Base-by-base conservation (phyloP, 2,329 filamentous ascomycete species). In the Chrysosporium keratinophilum region DNA sequence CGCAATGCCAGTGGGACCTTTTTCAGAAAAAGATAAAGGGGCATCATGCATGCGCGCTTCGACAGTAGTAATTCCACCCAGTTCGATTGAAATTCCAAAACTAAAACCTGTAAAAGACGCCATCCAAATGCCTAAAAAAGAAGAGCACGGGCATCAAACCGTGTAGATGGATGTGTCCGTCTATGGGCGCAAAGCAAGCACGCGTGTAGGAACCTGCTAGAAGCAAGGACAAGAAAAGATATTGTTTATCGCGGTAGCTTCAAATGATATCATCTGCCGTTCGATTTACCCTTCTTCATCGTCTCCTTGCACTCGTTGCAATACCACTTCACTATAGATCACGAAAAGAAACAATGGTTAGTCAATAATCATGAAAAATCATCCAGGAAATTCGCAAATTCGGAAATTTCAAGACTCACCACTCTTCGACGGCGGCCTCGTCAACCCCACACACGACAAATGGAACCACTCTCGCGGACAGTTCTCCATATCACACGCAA, bases 391-490 rank as follows among this genome's bases (percentile, higher is more conserved):
- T n/a, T n/a, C n/a, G n/a, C n/a, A n/a, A n/a, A n/a, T n/a, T n/a
- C n/a, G n/a, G n/a, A n/a, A n/a, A n/a, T n/a, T n/a, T n/a, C n/a
- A n/a, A n/a, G n/a, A 79, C 82, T 75, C 71, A 87, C 84, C 80
- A 69, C 84, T 88, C 58, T 82, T 81, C 55, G 80, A 83, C n/a
- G 87, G 87, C 50, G 87, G 85, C 56, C 85, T 85, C 62, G 84
- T 85, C 62, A 93, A 70, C 23, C 87, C 87, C 31, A 88, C 87
- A 67, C 87, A 93, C 48, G 83, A 84, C 48, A 93, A 71, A 74
- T 90, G 87, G 73, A 90, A 91, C 87, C 87, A 90, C 69, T 90
- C 86, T 57, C 81, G 78, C 60, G 80, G 78, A 69, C 87, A 90
- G 47, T 80, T 79, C 56, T 84, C 79, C 6, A 81, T 82, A 65